These are phyloP conservation scores for Metarhizium brunneum DNA, from an alignment of 2,329 filamentous ascomycete genomes.

Conservation along the genomic window DNA sequence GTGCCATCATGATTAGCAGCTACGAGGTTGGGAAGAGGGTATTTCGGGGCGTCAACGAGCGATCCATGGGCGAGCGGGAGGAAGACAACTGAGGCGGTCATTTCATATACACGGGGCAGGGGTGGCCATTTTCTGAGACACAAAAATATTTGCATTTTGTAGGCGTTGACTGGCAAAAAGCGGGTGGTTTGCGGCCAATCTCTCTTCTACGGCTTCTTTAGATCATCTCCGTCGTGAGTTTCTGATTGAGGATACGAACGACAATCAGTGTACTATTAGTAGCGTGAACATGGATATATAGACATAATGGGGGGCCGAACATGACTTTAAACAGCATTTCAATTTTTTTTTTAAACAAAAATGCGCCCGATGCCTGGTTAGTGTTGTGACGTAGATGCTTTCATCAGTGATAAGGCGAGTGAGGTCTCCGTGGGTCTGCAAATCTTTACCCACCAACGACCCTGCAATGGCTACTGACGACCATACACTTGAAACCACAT, in stretches of 20 bases:
- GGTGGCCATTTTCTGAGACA: background rate
- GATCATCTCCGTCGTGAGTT: background rate
- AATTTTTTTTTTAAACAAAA: too few relatives aligned
- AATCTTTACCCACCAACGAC: conserved; percentile 18
- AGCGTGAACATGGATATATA: background rate
- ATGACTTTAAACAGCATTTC: background rate
- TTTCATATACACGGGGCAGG: background rate
- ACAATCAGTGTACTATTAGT: conserved; percentile 1
- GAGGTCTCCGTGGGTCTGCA: conserved; percentile 1
- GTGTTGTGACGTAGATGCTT: too few relatives aligned
- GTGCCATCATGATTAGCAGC: conserved; percentile 98
- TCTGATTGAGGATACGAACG: background rate
- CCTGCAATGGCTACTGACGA: too few relatives aligned
- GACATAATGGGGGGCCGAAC: background rate
- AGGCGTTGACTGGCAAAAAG: conserved; percentile 1
- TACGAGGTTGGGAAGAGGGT: conserved; percentile 93
- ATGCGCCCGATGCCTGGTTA: too few relatives aligned
- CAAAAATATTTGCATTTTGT: background rate
- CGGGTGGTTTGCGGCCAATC: background rate
- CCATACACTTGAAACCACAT: too few relatives aligned
- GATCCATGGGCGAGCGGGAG: conserved; percentile 10
- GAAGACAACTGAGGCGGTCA: background rate
- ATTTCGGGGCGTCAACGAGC: conserved; percentile 65
- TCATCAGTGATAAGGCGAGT: background rate
- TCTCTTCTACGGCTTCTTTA: background rate